These are phyloP conservation scores for Plasmodium berghei DNA, from an alignment of 169 alveolate genomes.

Conservation along the genomic window DNA sequence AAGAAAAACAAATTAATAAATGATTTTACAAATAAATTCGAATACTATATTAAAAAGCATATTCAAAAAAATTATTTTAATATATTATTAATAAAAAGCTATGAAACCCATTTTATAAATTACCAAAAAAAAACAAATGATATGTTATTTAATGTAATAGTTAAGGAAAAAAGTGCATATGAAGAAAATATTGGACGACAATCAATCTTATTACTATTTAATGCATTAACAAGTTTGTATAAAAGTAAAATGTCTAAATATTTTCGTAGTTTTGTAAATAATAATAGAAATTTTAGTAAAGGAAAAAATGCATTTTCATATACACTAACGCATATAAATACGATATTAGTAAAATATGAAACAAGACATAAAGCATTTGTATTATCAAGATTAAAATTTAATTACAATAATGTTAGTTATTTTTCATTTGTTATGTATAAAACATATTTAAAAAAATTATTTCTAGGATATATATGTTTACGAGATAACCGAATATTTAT, in stretches of 20 bases:
- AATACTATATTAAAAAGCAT: conserved; percentile 4
- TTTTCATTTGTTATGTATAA: conserved; percentile 51
- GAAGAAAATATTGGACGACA: conserved; percentile 29
- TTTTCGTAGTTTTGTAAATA: conserved; percentile 22
- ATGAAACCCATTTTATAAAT: conserved; percentile 42
- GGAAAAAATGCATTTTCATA: conserved; percentile 38
- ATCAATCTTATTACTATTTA: conserved; percentile 12
- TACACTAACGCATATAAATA: conserved; percentile 36
- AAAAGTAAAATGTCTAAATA: conserved; percentile 29
- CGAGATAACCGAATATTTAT: conserved; percentile 19
- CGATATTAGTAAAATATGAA: conserved; percentile 28
- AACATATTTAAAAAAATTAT: conserved; percentile 23
- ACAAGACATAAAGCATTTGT: conserved; percentile 14
- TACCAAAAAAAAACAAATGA: conserved; percentile 48
- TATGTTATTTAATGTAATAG: conserved; percentile 34
- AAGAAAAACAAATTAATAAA: neutral
- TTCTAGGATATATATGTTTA: conserved; percentile 43
- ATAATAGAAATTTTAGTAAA: conserved; percentile 29
- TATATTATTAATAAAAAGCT: conserved; percentile 15
- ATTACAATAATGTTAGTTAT: conserved; percentile 38
- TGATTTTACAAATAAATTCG: conserved; percentile 22
- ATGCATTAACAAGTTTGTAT: conserved; percentile 15
- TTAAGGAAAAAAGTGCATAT: conserved; percentile 52
- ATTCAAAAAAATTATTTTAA: conserved; percentile 42
- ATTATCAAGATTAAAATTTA: conserved; percentile 27